Percentiles rank a stretch among this genome's conserved stretches.
Evolutionary conservation across 2,329 filamentous ascomycete species (phyloP).

Genomic region (Balansia obtecta): DNA sequence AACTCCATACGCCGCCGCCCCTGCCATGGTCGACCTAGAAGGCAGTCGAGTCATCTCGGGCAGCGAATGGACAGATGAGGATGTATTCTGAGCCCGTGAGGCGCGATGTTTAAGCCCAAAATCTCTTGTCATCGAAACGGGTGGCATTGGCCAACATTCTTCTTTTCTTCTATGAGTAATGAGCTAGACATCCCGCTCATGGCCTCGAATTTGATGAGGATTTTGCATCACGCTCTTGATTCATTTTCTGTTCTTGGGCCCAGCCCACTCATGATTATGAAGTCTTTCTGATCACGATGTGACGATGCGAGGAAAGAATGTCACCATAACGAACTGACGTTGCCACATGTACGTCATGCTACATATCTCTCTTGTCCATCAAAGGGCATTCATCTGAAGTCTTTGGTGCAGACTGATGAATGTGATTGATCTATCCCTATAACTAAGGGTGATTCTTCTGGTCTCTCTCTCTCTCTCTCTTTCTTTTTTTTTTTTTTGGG

Average conservation of each 20-base stretch:
- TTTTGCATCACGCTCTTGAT: too few relatives aligned
- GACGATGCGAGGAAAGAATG: too few relatives aligned
- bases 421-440: background rate
- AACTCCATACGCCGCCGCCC: constrained; percentile 27
- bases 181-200: background rate
- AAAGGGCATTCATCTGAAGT: too few relatives aligned
- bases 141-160: background rate
- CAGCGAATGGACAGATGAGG: constrained; percentile 57
- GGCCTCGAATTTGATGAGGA: too few relatives aligned
- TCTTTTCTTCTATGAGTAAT: background rate
- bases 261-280: too few relatives aligned
- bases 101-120: too few relatives aligned
- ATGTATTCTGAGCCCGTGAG: constrained; percentile 31
- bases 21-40: constrained; percentile 40
- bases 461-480: background rate
- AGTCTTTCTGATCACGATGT: too few relatives aligned
- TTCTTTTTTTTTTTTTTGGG: background rate
- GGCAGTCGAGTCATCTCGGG: constrained; percentile 51
- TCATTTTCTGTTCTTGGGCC: too few relatives aligned
- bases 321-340: too few relatives aligned
- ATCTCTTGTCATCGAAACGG: background rate
- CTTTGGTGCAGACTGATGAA: too few relatives aligned
- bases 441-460: background rate
- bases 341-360: too few relatives aligned
- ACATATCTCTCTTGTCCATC: too few relatives aligned